Evolutionary conservation across 2,329 filamentous ascomycete genomes (phyloP).

Genomic region (Pseudocercospora pini-densiflorae): DNA sequence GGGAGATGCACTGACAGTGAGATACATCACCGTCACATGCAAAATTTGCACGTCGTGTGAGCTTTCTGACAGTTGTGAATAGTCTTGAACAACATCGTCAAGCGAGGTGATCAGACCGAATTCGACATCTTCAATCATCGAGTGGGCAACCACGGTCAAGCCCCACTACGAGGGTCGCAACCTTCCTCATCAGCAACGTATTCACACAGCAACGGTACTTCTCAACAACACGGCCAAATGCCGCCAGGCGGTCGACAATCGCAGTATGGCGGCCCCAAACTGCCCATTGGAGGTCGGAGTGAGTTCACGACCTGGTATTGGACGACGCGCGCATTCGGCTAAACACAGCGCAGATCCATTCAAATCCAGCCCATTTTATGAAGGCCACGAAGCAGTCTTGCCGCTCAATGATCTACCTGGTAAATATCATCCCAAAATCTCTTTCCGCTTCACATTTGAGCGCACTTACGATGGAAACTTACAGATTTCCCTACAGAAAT

Average conservation of each 20-base stretch:
- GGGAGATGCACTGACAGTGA: constrained; percentile 75
- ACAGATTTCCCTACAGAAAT: constrained; percentile 52
- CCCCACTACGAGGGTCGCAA: constrained; percentile 19
- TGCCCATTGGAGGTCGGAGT: constrained; percentile 26
- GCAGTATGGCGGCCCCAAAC: constrained; percentile 19
- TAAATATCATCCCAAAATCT: constrained; percentile 49
- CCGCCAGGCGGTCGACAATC: constrained; percentile 18
- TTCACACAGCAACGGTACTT: constrained; percentile 10
- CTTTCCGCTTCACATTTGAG: constrained; percentile 21
- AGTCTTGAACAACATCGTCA: constrained; percentile 47
- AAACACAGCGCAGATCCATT: constrained; percentile 46
- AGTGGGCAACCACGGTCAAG: constrained; percentile 46
- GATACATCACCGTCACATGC: constrained; percentile 14
- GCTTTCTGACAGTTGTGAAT: neutral
- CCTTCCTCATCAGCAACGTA: constrained; percentile 15
- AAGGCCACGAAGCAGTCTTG: constrained; percentile 68
- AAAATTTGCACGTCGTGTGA: neutral
- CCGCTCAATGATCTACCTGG: constrained; percentile 72
- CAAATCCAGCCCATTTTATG: constrained; percentile 86
- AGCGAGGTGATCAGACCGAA: constrained; percentile 39
- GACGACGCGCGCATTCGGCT: constrained; percentile 25
- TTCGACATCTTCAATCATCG: constrained; percentile 47
- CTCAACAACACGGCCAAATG: constrained; percentile 18
- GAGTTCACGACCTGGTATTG: constrained; percentile 12
- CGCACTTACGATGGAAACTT: constrained; percentile 40